Evolutionary conservation across 2,329 filamentous ascomycete genomes (phyloP).

Genomic region (Pestalotiopsis sp.): DNA sequence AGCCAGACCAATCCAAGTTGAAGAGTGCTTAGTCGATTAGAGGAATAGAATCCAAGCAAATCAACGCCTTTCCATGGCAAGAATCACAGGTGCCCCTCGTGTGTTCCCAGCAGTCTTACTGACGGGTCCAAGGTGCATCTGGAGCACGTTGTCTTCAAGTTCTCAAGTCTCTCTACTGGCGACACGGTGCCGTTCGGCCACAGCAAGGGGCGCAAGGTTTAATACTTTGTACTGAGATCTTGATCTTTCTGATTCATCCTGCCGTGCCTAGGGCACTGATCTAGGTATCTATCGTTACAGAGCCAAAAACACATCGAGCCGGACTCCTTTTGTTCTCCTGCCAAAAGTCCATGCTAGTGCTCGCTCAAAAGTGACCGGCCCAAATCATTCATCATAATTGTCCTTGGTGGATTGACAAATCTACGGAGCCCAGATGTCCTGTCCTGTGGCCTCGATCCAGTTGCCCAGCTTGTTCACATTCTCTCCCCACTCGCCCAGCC

Average conservation of each 20-base stretch:
- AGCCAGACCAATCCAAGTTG: conserved; percentile 18
- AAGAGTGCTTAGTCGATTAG: background rate
- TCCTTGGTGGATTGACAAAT: conserved; percentile 13
- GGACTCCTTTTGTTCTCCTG: conserved; percentile 11
- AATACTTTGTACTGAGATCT: background rate
- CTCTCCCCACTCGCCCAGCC: conserved; percentile 91
- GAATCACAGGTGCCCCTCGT: no score
- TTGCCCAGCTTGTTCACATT: conserved; percentile 95
- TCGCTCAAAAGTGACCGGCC: conserved; percentile 1
- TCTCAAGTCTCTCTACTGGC: no score
- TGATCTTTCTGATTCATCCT: background rate
- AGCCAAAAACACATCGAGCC: conserved; percentile 11
- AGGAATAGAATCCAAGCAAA: background rate
- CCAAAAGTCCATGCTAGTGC: conserved; percentile 6
- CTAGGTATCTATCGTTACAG: conserved; percentile 18
- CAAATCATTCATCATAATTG: background rate
- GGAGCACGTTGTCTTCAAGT: no score
- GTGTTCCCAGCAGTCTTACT: no score
- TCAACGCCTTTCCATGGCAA: background rate
- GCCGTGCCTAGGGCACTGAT: background rate
- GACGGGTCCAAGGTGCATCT: no score
- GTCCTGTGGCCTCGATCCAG: conserved; percentile 92
- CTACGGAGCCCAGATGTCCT: conserved; percentile 93
- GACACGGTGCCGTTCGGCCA: no score
- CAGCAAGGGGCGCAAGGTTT: no score